Evolutionary conservation across 108 stramenopile species (phyloP), one percentile per base, ranked within the genome.

Genomic region (Discostella pseudostelligera): DNA sequence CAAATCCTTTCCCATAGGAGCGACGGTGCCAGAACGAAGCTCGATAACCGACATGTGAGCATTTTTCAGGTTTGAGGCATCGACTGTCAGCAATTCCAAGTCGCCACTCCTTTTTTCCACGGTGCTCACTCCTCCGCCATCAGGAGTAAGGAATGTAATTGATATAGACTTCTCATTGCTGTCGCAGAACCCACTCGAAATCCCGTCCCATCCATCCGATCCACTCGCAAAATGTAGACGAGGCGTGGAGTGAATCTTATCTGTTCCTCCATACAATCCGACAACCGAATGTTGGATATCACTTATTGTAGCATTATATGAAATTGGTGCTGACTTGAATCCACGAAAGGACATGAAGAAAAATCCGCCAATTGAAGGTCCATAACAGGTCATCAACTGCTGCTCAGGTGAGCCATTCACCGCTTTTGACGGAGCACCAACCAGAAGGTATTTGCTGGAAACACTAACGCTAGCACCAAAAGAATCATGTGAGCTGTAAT

Each of bases 401-500:
- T 74, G 64, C 65, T 87, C 88, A 21, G 60, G 51, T 26, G 81
- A 59, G 21, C 88, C 88, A 51, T 63, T 43, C 21, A 84, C 69
- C 68, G 81, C 71, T 49, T 85, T 84, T 35, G 76, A 77, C 12
- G 86, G 84, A 10, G 88, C 86, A 9, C 88, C 88, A 17, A 87
- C 80, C 0, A 76, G 61, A 14, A 89, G 64, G 9, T 68, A 72
- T 12, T 80, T 45, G 21, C 65, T 37, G 16, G 65, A 39, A 11
- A 87, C 22, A 16, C 76, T 65, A 0, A 89, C 48, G 22, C 75
- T 81, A 29, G 63, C 54, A 25, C 88, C 86, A 46, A 89, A 89
- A 16, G 64, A 43, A 50, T 87, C 84, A 13, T 75, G 46, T 5
- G 77, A 70, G 50, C 76, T 54, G 26, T 76, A 75, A 72, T 89